Base-by-base conservation (phyloP, 352 stramenopile genomes). In the Pythium brachiatum region DNA sequence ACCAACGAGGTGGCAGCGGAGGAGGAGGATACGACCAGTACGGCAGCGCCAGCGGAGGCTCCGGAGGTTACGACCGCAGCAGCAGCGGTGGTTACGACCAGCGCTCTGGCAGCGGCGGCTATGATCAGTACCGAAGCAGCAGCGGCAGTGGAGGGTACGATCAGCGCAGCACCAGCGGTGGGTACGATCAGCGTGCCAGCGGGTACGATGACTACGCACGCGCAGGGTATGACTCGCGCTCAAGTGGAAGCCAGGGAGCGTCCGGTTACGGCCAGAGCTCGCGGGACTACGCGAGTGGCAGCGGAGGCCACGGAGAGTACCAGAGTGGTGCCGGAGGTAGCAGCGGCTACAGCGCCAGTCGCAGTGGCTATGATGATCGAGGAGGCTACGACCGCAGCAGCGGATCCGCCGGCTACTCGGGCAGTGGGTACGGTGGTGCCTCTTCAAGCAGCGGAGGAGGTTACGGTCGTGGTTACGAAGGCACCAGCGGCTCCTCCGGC, bases 201-300 rank as follows among this genome's bases (percentile, higher is more conserved):
- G 60, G 54, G 7, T 67, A 69, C 39, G 59, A 60, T 26, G 53
- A 71, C 26, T 52, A 71, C 44, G 31, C 39, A 21, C 9, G 57
- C 18, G 46, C 57, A 11, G 71, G 71, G 7, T 83, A 86, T 56
- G 68, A 71, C 41, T 73, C 69, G n/a, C 61, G 66, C 21, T 60
- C 51, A 3, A 56, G 61, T 2, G 60, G 59, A 21, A 52, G 62
- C 31, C 46, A 61, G 23, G 57, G 66, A 7, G 38, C 66, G 32
- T 58, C 64, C 16, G 70, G 75, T 13, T 69, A 69, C 7, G 56
- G 64, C 13, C 64, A 59, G 0, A 69, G 67, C 32, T 67, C 70
- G 46, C 47, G 60, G 34, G 34, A 67, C 53, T 52, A 77, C 39
- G 43, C 32, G 21, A 56, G 63, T 18, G 71, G 65, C 20, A 60